These are phyloP conservation scores for Rhodotorula mucilaginosa DNA, from an alignment of 1,284 basidiomycete species.

Conservation along the genomic window DNA sequence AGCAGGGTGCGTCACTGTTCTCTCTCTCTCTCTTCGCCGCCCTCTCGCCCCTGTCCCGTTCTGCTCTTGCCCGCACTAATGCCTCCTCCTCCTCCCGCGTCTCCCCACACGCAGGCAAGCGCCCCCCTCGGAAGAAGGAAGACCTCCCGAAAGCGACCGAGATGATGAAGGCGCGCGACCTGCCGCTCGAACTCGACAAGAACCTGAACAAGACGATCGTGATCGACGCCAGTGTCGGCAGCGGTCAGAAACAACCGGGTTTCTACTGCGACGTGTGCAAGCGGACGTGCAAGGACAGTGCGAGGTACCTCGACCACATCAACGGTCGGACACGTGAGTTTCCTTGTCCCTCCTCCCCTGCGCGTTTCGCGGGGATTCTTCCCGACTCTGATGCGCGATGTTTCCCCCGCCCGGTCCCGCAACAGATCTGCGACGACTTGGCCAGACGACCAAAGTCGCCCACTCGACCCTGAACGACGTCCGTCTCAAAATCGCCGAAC, in stretches of 20 bases:
- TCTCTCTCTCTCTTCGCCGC: neutral
- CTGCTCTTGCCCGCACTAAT: neutral
- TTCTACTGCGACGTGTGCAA: slow-evolving; percentile 89
- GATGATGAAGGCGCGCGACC: slow-evolving; percentile 78
- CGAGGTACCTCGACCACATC: slow-evolving; percentile 91
- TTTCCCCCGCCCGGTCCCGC: too few species aligned
- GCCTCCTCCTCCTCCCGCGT: neutral
- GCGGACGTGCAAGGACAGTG: slow-evolving; percentile 87
- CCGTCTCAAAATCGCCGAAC: slow-evolving; percentile 75
- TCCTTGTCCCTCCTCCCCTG: neutral
- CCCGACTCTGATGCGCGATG: too few species aligned
- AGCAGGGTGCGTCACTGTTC: slow-evolving; percentile 32
- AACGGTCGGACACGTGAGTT: slow-evolving; percentile 87
- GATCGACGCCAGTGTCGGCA: slow-evolving; percentile 70
- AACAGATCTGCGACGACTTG: slow-evolving; percentile 81
- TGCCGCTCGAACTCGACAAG: slow-evolving; percentile 79
- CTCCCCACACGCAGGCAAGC: slow-evolving; percentile 11
- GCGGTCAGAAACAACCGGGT: slow-evolving; percentile 81
- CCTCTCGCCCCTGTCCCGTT: too few species aligned
- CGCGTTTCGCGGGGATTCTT: too few species aligned
- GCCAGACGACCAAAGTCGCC: slow-evolving; percentile 87
- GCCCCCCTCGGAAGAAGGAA: slow-evolving; percentile 50
- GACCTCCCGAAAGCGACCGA: slow-evolving; percentile 85
- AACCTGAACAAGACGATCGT: slow-evolving; percentile 89
- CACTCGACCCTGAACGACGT: slow-evolving; percentile 91